phyloP scores from a whole-genome alignment of 106 monocot species.

The Hemerocallis citrina region DNA sequence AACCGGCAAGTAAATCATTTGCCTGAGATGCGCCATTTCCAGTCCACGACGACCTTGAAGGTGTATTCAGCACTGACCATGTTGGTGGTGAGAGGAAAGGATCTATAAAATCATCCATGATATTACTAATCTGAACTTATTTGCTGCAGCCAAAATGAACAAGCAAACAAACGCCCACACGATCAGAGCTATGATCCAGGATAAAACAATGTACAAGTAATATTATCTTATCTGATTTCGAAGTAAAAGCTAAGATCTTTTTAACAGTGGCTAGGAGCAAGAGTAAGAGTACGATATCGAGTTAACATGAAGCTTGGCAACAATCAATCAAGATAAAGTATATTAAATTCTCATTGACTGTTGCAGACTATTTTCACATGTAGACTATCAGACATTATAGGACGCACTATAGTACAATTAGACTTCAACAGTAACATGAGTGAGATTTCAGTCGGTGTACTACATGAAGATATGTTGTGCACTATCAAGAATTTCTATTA shows the following conservation, averaged over 20 bases:
- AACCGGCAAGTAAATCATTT: conserved; percentile 21
- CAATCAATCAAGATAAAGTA: neutral
- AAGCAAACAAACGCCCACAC: neutral
- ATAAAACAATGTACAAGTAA: neutral
- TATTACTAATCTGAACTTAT: neutral
- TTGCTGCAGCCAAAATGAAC: neutral
- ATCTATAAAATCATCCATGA: conserved; percentile 44
- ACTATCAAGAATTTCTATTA: no score
- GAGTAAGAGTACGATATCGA: neutral
- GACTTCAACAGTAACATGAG: no score
- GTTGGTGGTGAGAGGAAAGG: conserved; percentile 34
- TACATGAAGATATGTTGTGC: no score
- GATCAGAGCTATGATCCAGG: neutral
- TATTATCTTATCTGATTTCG: neutral
- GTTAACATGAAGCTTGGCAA: neutral
- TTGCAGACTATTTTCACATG: neutral
- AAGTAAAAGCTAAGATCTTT: neutral
- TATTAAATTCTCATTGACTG: neutral
- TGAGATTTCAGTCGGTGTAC: no score
- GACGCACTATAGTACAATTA: no score
- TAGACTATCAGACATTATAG: no score
- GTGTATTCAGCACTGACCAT: conserved; percentile 29
- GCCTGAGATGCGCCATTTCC: conserved; percentile 14
- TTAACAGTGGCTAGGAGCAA: neutral
- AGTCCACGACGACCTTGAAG: conserved; percentile 31